Evolutionary conservation across 2,329 filamentous ascomycete species (phyloP).

Genomic region (Pyricularia sp.): DNA sequence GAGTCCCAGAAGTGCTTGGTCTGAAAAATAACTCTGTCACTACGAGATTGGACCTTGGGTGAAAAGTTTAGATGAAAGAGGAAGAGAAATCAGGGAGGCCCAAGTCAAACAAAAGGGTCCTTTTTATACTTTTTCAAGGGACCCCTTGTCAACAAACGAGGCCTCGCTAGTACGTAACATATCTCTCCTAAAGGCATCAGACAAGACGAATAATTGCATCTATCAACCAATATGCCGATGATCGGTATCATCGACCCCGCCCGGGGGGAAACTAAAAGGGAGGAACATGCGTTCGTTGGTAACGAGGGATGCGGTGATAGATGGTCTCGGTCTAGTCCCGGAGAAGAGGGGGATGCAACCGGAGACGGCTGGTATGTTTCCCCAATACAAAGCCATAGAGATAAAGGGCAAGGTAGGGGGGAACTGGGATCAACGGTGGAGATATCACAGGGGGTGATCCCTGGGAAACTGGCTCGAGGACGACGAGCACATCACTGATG

Average conservation of each 20-base stretch:
- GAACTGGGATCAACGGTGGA: slow-evolving; percentile 3
- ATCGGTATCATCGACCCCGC: slow-evolving; percentile 24
- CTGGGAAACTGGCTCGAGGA: slow-evolving; percentile 13
- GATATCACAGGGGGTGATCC: slow-evolving; percentile 14
- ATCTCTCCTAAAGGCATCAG: neutral
- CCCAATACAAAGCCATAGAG: neutral
- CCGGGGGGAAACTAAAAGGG: slow-evolving; percentile 13
- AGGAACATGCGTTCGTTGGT: slow-evolving; percentile 15
- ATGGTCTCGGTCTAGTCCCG: slow-evolving; percentile 2
- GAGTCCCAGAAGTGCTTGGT: slow-evolving; percentile 1
- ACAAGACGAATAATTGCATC: slow-evolving; percentile 28
- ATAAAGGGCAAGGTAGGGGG: neutral
- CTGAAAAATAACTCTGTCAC: slow-evolving; percentile 4
- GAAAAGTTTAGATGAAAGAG: slow-evolving; percentile 25
- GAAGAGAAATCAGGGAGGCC: slow-evolving; percentile 35
- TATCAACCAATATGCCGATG: slow-evolving; percentile 21
- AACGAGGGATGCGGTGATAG: slow-evolving; percentile 13
- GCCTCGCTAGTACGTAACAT: neutral
- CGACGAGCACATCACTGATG: slow-evolving; percentile 6
- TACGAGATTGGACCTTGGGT: slow-evolving; percentile 3
- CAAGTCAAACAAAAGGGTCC: slow-evolving; percentile 33
- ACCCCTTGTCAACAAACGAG: slow-evolving; percentile 16
- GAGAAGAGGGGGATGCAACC: neutral
- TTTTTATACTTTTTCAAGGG: slow-evolving; percentile 49
- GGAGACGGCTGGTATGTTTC: neutral